These are phyloP conservation scores for Fusarium decemcellulare DNA, from an alignment of 2,329 filamentous ascomycete species.

Conservation along the genomic window DNA sequence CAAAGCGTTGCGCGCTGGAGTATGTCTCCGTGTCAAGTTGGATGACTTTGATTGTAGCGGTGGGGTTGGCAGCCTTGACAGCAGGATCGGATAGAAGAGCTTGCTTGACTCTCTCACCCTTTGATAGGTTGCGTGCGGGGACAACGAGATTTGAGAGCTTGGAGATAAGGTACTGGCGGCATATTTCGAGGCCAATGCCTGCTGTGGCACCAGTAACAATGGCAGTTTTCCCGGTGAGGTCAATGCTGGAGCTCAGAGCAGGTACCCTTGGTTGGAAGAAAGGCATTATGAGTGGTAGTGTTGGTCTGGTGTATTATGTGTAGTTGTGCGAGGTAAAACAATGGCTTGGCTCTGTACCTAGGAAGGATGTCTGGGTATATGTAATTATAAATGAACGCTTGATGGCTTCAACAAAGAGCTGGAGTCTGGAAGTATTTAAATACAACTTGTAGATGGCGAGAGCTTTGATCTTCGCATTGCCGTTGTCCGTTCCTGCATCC, in stretches of 20 bases:
- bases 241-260: neutral
- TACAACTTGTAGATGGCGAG: too few relatives aligned
- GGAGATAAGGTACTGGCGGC: neutral
- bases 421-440: too few relatives aligned
- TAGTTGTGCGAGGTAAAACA: too few relatives aligned
- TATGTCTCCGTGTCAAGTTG: neutral
- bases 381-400: too few relatives aligned
- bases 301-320: too few relatives aligned
- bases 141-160: neutral
- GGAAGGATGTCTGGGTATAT: too few relatives aligned
- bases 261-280: neutral
- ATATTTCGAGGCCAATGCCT: neutral
- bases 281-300: neutral
- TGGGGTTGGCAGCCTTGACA: neutral
- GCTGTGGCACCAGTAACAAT: neutral
- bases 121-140: neutral
- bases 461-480: too few relatives aligned
- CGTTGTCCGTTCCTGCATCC: too few relatives aligned
- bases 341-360: too few relatives aligned
- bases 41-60: neutral
- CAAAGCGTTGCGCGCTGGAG: neutral
- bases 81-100: neutral
- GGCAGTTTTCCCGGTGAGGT: neutral
- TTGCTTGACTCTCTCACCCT: neutral
- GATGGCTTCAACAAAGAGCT: too few relatives aligned